Evolutionary conservation across 441 rosid genomes (phyloP), one percentile per base, ranked within the genome.

Genomic region (Adansonia rubrostipa): DNA sequence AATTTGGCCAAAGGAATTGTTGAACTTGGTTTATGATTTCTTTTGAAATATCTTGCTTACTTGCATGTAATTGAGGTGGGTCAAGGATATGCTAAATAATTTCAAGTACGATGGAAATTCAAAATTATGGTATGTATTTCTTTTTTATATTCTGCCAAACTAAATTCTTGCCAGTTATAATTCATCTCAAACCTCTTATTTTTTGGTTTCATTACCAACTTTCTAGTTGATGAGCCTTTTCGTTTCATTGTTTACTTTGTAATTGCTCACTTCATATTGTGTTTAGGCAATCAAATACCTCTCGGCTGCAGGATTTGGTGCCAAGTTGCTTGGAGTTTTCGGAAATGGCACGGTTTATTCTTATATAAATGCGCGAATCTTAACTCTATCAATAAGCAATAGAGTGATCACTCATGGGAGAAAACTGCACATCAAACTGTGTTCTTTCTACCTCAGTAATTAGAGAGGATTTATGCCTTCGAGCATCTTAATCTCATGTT

Each of bases 251-350:
- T 45, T 67, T 70, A 67, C 77, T 82, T 20, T 64, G 54, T 80
- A 48, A 77, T 77, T 86, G 75, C 77, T 77, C 58, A 22, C 62
- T 9, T 68, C 15, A 47, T 68, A 19, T 69, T 3, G 56, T 72
- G 50, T 86, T 82, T 81, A 96, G 98, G 91, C 97, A 68, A 94
- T 96, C 92, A 93, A 94, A 80, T 89, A 93, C 86, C 96, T 96
- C 75, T 94, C 98, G 7, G 91, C 94, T 79, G 98, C 98, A 13
- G 98, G 99, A 80, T 94, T 96, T 87, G 98, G 98, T 79, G 99
- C 98, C 42, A 92, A 96, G 88, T 87, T 96, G 86, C 95, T 94
- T 22, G 98, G 91, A 40, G 88, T 93, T 70, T 96, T 94, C 82
- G 94, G 86, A 80, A 96, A 96, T 85, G 98, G 99, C 82, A 96